Conservation (phyloP, 2,329 filamentous ascomycete species). For the Aspergillus latus region DNA sequence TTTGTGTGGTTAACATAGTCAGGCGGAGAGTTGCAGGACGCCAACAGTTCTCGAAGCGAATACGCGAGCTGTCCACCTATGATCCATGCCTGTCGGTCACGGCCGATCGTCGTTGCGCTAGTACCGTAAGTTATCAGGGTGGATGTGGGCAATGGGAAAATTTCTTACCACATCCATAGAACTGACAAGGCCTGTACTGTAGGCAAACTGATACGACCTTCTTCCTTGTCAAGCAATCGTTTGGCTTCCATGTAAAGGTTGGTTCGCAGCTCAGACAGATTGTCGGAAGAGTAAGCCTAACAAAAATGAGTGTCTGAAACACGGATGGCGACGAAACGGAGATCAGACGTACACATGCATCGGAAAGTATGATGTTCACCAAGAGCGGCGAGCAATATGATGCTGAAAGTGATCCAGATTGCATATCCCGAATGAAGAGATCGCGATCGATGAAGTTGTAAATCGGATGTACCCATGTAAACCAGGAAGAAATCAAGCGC, state of each 20-base stretch:
- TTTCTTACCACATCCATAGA: slow-evolving; percentile 30
- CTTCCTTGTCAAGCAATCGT: slow-evolving; percentile 29
- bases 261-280: slow-evolving; percentile 24
- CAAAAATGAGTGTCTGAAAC: background rate
- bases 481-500: slow-evolving; percentile 33
- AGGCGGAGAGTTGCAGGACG: slow-evolving; percentile 5
- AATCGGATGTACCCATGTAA: slow-evolving; percentile 34
- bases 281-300: slow-evolving; percentile 28
- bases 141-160: background rate
- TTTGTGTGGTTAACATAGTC: slow-evolving; percentile 19
- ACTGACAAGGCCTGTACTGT: slow-evolving; percentile 34
- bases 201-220: slow-evolving; percentile 31
- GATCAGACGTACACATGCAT: slow-evolving; percentile 30
- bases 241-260: slow-evolving; percentile 39
- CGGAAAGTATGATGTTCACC: slow-evolving; percentile 36
- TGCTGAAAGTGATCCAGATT: slow-evolving; percentile 25
- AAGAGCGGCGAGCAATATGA: slow-evolving; percentile 37
- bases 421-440: slow-evolving; percentile 38
- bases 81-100: slow-evolving; percentile 33
- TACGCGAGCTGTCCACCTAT: slow-evolving; percentile 29
- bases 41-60: slow-evolving; percentile 25
- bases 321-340: background rate
- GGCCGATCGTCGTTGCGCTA: slow-evolving; percentile 34
- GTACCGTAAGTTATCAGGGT: background rate
- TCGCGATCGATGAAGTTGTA: slow-evolving; percentile 35